Evolutionary conservation across 1,284 basidiomycete species (phyloP), one percentile per base, ranked within the genome.

Genomic region (Leccinum colubrinum): DNA sequence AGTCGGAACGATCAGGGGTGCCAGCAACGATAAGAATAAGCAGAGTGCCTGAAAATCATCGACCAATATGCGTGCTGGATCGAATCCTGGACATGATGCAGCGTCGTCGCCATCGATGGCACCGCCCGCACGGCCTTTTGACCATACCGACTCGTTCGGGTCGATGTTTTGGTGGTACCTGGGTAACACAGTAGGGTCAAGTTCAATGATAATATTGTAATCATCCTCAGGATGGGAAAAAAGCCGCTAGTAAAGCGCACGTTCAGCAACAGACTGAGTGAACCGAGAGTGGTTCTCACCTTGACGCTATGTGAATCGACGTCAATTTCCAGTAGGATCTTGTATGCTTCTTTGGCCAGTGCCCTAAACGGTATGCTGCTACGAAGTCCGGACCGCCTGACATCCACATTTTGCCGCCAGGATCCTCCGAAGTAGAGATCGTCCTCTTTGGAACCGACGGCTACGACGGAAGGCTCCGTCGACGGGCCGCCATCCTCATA

Each of bases 141-240:
- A 74, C 75, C 86, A 81, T 0, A 80, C 66, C 3, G 70, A 69
- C 2, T 76, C 65, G 67, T 88, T 82, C 1, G 82, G 81, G 8
- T 77, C 68, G n/a, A 90, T 67, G 59, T 85, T 86, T 68, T 91
- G 89, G 66, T 80, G 74, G 70, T 94, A 92, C n/a, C 94, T 86
- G 3, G 94, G 85, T 3, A 94, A 76, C 1, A 83, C 76, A 12
- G 78, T 61, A 0, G 87, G 81, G 41, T 94, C 80, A 17, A 99
- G 82, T 61, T 91, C 83, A 39, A 99, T 80, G 22, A 97, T 68
- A 67, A 97, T 85, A 69, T 98, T 92, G 73, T 97, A 99, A 70
- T 95, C 90, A 8, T 85, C 79, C 0, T 86, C 83, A 0, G 95
- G 91, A 66, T 97, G 94, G 8, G 84, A 79, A 78, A 98, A 97